phyloP scores from a whole-genome alignment of 495 filamentous ascomycete species.

The Halenospora varia region DNA sequence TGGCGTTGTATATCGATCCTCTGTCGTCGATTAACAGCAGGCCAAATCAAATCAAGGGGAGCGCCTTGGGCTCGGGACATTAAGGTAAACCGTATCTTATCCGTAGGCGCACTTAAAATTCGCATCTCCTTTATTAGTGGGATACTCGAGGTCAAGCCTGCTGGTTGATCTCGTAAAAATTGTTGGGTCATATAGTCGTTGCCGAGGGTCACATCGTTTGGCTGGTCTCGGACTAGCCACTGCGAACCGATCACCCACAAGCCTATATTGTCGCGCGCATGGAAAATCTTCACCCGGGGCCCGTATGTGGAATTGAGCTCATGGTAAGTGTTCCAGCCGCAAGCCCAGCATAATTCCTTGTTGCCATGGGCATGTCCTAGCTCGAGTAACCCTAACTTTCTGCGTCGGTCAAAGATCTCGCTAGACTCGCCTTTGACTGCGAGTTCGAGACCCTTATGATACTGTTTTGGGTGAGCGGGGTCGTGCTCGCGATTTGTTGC shows the following conservation, averaged over 20 bases:
- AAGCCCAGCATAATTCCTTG: slow-evolving; percentile 11
- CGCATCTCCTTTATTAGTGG: slow-evolving; percentile 8
- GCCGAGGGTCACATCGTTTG: neutral
- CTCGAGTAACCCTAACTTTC: too few relatives aligned
- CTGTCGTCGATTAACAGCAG: neutral
- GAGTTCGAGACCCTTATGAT: too few relatives aligned
- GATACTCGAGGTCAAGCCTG: slow-evolving; percentile 1
- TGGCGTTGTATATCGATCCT: neutral
- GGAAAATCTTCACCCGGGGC: slow-evolving; percentile 2
- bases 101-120: neutral
- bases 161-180: slow-evolving; percentile 6
- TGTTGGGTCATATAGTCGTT: slow-evolving; percentile 10
- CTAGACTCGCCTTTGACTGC: too few relatives aligned
- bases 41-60: slow-evolving; percentile 3
- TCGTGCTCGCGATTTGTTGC: too few relatives aligned
- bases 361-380: too few relatives aligned
- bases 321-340: slow-evolving; percentile 3
- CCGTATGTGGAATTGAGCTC: neutral
- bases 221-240: neutral
- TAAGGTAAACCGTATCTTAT: slow-evolving; percentile 6
- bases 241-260: slow-evolving; percentile 8
- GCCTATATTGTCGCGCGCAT: neutral
- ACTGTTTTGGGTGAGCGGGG: too few relatives aligned
- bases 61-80: slow-evolving; percentile 7
- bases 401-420: too few relatives aligned